Conservation (phyloP, 805 yeast genomes). For the Cyberlindnera samutprakarnensis region DNA sequence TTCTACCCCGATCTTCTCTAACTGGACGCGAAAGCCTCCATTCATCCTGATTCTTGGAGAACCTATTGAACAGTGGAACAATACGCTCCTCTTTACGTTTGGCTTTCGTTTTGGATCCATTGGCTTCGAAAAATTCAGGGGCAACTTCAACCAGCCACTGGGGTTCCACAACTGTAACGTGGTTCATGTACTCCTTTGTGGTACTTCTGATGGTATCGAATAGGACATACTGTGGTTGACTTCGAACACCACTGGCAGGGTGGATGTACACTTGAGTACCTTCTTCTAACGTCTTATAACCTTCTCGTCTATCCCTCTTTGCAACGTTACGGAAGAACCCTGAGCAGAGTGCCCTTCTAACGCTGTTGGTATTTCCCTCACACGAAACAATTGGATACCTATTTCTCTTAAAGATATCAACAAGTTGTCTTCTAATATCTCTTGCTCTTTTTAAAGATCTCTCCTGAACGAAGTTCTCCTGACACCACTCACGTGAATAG, state of each 20-base stretch:
- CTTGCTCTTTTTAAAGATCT: conserved; percentile 69
- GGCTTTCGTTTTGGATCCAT: conserved; percentile 36
- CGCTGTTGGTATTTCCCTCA: conserved; percentile 45
- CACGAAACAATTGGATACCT: conserved; percentile 40
- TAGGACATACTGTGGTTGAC: conserved; percentile 67
- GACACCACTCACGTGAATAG: conserved; percentile 65
- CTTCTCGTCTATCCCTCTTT: conserved; percentile 64
- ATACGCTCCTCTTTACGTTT: conserved; percentile 52
- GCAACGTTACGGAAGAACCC: conserved; percentile 66
- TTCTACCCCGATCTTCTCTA: conserved; percentile 38
- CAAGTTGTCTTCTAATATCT: conserved; percentile 73
- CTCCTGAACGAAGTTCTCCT: conserved; percentile 72
- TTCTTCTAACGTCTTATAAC: conserved; percentile 63
- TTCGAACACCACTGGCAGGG: conserved; percentile 74
- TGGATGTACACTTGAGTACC: conserved; percentile 73
- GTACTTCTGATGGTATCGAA: conserved; percentile 81
- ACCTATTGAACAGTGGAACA: conserved; percentile 62
- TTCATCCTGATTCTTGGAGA: conserved; percentile 51
- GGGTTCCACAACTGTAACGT: conserved; percentile 75
- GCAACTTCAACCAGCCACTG: conserved; percentile 67
- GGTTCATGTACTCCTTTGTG: conserved; percentile 86
- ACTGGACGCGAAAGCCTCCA: conserved; percentile 51
- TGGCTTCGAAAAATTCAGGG: conserved; percentile 64
- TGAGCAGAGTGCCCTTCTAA: conserved; percentile 55
- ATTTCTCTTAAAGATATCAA: conserved; percentile 44